These are phyloP conservation scores for Shiraia sp. DNA, from an alignment of 2,329 filamentous ascomycete genomes.

Conservation along the genomic window DNA sequence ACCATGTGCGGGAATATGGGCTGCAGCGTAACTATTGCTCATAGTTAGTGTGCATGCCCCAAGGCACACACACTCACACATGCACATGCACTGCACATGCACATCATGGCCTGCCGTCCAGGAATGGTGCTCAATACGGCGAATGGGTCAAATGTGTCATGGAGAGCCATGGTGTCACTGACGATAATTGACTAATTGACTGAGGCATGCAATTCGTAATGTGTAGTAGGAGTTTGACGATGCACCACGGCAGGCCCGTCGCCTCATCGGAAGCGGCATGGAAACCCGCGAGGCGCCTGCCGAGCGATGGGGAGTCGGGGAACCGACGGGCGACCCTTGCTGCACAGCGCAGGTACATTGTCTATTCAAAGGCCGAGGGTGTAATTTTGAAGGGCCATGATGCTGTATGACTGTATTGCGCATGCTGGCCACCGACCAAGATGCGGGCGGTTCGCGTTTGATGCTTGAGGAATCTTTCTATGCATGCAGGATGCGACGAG, in stretches of 20 bases:
- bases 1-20: conserved; percentile 14
- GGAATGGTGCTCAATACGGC: conserved; percentile 13
- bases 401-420: conserved; percentile 39
- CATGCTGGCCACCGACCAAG: conserved; percentile 20
- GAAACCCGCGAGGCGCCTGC: conserved; percentile 9
- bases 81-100: conserved; percentile 10
- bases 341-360: conserved; percentile 25
- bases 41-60: conserved; percentile 14
- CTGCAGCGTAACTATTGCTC: conserved; percentile 25
- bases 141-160: conserved; percentile 6
- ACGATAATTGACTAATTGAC: conserved; percentile 32
- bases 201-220: conserved; percentile 6
- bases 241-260: conserved; percentile 30
- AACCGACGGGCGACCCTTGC: background rate
- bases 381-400: conserved; percentile 15
- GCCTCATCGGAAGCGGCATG: conserved; percentile 16
- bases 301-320: background rate
- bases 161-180: conserved; percentile 18
- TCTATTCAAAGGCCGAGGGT: conserved; percentile 12
- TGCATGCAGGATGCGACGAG: conserved; percentile 6
- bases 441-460: conserved; percentile 7
- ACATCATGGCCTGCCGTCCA: conserved; percentile 14
- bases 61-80: conserved; percentile 2
- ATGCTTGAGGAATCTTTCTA: conserved; percentile 4
- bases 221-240: conserved; percentile 18